Evolutionary conservation across 2,329 filamentous ascomycete species (phyloP), one percentile per base, ranked within the genome.

Genomic region (Orbilia oligospora): DNA sequence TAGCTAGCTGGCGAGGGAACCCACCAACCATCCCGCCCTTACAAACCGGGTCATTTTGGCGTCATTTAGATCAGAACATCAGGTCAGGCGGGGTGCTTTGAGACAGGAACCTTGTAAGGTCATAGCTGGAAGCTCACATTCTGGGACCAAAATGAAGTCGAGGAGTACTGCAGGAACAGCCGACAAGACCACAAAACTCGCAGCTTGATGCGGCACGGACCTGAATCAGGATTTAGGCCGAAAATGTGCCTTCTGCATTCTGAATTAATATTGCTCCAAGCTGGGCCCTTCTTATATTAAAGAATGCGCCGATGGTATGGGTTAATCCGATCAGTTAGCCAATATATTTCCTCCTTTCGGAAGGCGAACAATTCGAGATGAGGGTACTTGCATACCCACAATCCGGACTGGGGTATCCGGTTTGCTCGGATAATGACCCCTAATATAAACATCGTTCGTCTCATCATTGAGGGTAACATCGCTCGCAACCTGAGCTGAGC

Each of bases 111-210:
- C 49, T 61, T 56, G 61, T 53, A 48, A 63, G 61, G 41, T 67
- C 41, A 58, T 16, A 71, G 61, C 61, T 67, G 44, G 63, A 69
- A 78, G 61, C 73, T 69, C 41, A 67, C 33, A 63, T 55, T 69
- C 55, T 53, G 55, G 55, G 30, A 41, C 22, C 44, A 77, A 36
- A 68, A 71, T 77, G 73, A 77, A 27, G 58, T 41, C 27, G 75
- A 78, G 64, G 72, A 71, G 61, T 70, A 48, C 68, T 78, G 75
- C 75, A 78, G 75, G 75, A 78, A 78, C 75, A 78, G 75, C 75
- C 75, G 75, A 78, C 41, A 61, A 38, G 30, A 53, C 67, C 51
- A 49, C 38, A 63, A 78, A 72, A 71, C 75, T 56, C 56, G 68
- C 75, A 78, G 75, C 63, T 75, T 63, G 64, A 78, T 78, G 63